Evolutionary conservation across 495 filamentous ascomycete species (phyloP), one percentile per base, ranked within the genome.

Genomic region (Neurospora intermedia): DNA sequence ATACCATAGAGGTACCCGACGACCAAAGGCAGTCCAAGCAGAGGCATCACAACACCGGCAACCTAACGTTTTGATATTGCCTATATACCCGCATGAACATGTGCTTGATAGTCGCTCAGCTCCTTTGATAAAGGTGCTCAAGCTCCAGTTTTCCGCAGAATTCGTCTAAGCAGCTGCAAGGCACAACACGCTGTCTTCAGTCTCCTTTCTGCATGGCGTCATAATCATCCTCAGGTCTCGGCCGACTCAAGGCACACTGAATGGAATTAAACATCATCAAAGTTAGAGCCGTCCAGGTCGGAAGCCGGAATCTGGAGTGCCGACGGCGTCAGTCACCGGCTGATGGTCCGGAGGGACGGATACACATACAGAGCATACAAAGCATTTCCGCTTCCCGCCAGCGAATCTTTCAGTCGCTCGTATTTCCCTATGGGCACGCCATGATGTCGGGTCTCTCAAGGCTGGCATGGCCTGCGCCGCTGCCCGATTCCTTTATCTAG

Each of bases 171-270:
- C 41, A 43, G 59, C 73, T 72, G 73, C 73, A 74, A 69, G 48
- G 71, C 73, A 72, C 70, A 42, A 71, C 42, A 73, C 41, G 69
- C n/a, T 23, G 45, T 66, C 27, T 15, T 66, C 54, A 35, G 69
- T 42, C 2, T 43, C 43, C 59, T 43, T 31, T 38, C 48, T 69
- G 71, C 45, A 75, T 75, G 71, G 46, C 74, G 71, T 69, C 71
- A 73, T 75, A 15, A 18, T 66, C 27, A 35, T 31, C 54, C 15
- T 59, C 48, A 59, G 23, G 20, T 18, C 35, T 38, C 27, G 27
- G 54, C 54, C 15, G 7, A 38, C 54, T 18, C 27, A 66, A 66
- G 13, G 54, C 54, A 38, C 27, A 35, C 54, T 16, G 54, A 35
- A 66, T 35, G 31, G 27, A 7, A 66, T 31, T 15, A 18, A 35